A percentile compares a stretch with the other conserved stretches of the same genome.
These are phyloP conservation scores for Prinsepia uniflora DNA, from an alignment of 306 rosid genomes.

Conservation along the genomic window DNA sequence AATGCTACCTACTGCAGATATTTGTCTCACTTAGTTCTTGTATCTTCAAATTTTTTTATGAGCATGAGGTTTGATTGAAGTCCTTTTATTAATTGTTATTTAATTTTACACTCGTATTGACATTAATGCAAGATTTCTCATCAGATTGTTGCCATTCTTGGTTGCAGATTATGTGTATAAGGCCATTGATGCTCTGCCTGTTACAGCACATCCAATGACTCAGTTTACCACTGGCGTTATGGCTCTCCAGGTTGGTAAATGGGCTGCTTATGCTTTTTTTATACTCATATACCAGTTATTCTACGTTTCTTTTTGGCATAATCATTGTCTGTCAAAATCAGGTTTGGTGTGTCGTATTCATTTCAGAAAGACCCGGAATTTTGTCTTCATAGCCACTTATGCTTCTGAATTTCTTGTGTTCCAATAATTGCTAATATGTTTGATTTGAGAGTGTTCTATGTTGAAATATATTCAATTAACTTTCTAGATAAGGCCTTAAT, in stretches of 20 bases:
- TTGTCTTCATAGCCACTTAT: background rate
- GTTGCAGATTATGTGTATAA: conserved; percentile 81
- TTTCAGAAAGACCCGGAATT: background rate
- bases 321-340: background rate
- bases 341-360: background rate
- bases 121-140: conserved; percentile 2
- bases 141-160: conserved; percentile 26
- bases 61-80: background rate
- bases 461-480: background rate
- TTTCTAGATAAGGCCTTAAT: background rate
- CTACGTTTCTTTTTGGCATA: background rate
- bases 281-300: background rate
- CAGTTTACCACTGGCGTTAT: conserved; percentile 89
- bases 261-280: conserved; percentile 19
- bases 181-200: conserved; percentile 90
- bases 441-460: background rate
- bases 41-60: background rate
- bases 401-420: background rate
- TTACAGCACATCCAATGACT: conserved; percentile 92
- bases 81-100: background rate
- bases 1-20: background rate
- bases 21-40: background rate
- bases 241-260: conserved; percentile 86
- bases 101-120: background rate
- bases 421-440: background rate